Evolutionary conservation across 371 early-diverging fungal genomes (phyloP).

Genomic region (Cokeromyces recurvatus): DNA sequence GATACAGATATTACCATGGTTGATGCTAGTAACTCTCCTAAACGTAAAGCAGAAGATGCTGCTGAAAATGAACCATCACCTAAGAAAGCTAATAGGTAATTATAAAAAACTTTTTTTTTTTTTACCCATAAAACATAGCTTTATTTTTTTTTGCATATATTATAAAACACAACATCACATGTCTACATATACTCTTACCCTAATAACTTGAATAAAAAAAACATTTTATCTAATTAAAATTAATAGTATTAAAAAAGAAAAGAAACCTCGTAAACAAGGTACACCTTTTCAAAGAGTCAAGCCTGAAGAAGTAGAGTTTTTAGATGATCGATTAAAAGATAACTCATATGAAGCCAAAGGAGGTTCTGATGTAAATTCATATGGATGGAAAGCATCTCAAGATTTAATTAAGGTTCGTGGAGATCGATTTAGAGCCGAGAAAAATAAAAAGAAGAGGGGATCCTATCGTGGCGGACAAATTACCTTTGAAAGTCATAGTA

Average conservation of each 20-base stretch:
- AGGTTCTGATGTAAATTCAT: slow-evolving; percentile 63
- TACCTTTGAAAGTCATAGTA: slow-evolving; percentile 77
- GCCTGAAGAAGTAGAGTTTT: slow-evolving; percentile 76
- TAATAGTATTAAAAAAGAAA: background rate
- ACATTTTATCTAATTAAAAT: too few species aligned
- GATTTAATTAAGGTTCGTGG: slow-evolving; percentile 91
- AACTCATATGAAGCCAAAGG: slow-evolving; percentile 74
- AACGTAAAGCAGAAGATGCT: slow-evolving; percentile 31
- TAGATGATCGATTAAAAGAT: slow-evolving; percentile 76
- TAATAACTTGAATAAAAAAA: too few species aligned
- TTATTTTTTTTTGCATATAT: too few species aligned
- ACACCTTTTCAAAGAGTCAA: slow-evolving; percentile 81
- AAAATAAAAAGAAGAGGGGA: slow-evolving; percentile 98
- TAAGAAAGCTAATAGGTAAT: slow-evolving; percentile 27
- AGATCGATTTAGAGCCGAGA: slow-evolving; percentile 91
- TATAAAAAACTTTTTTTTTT: background rate
- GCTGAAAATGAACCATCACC: slow-evolving; percentile 12
- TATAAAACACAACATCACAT: too few species aligned
- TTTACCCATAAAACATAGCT: background rate
- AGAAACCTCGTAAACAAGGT: slow-evolving; percentile 34
- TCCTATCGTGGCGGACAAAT: slow-evolving; percentile 93
- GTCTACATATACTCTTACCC: too few species aligned
- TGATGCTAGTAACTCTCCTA: slow-evolving; percentile 4
- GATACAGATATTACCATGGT: too few species aligned
- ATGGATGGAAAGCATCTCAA: slow-evolving; percentile 90